Evolutionary conservation across 2,329 filamentous ascomycete species (phyloP), one percentile per base, ranked within the genome.

Genomic region (Fusarium nurragi): DNA sequence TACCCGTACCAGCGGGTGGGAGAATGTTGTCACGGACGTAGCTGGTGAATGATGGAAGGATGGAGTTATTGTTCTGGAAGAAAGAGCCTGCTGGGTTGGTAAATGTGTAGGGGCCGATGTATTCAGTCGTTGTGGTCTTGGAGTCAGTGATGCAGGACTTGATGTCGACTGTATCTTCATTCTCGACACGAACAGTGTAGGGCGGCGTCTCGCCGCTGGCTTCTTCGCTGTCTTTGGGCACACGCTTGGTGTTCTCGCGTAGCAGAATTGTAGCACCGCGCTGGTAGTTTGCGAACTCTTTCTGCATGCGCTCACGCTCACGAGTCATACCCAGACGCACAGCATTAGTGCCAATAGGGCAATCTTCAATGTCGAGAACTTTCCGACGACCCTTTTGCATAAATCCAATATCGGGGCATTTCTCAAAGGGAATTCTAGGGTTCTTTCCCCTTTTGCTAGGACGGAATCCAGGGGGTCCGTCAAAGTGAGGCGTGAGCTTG

Each of bases 31-130:
- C 84, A 64, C 93, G 91, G 75, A 98, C 92, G 81, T 96, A 97
- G 67, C 88, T 84, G 14, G 93, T 97, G 78, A 98, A 97, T 16
- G 82, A 80, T 26, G 92, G 88, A 22, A 99, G 89, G 78, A 99
- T 98, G 53, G 93, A 96, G 83, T 98, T 98, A 85, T 99, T 99
- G 84, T 99, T 99, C 76, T 99, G 95, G 86, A 99, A 99, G 82
- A 99, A 99, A 49, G 92, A 88, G 59, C 94, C 94, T 12, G 95
- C 95, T 4, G 91, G 92, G 80, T 97, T 98, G 76, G 89, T 89
- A 80, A 99, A 97, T 73, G 89, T 82, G 80, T 90, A 95, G 76
- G 88, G 80, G 73, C 90, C 92, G 64, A 99, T 86, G 78, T 96
- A 97, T 77, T 99, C 95, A 26, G 91, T 94, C 5, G 91, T 89